These are phyloP conservation scores for Macrolepiota fuliginosa DNA, from an alignment of 768 basidiomycete species.

Conservation along the genomic window DNA sequence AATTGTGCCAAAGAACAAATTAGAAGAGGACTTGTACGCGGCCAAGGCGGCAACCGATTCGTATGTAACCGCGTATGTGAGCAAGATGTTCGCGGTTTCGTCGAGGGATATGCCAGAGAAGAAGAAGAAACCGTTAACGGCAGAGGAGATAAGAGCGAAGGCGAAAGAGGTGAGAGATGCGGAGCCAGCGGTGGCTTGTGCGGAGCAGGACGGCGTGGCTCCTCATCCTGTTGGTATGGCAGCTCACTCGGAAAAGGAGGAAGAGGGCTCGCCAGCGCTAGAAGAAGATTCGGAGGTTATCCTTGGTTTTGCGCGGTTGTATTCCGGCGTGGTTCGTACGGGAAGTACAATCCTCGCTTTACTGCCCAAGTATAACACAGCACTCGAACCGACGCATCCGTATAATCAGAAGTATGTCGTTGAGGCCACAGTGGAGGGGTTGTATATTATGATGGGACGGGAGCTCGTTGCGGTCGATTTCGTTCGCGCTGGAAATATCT, in stretches of 20 bases:
- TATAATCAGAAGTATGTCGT: slow-evolving; percentile 64
- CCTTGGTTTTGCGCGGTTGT: slow-evolving; percentile 92
- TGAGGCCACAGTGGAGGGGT: slow-evolving; percentile 59
- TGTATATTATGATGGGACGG: slow-evolving; percentile 98
- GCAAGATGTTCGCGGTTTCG: slow-evolving; percentile 98
- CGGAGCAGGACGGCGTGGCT: slow-evolving; percentile 16
- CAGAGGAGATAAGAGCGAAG: slow-evolving; percentile 76
- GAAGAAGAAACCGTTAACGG: slow-evolving; percentile 71
- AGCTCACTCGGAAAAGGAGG: slow-evolving; percentile 12
- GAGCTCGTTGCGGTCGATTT: slow-evolving; percentile 82
- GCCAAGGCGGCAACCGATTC: slow-evolving; percentile 60
- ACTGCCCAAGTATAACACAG: slow-evolving; percentile 81
- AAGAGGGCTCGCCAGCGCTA: slow-evolving; percentile 3
- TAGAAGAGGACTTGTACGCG: slow-evolving; percentile 81
- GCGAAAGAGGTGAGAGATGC: slow-evolving; percentile 53
- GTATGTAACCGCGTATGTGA: slow-evolving; percentile 81
- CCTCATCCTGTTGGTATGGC: too few relatives aligned
- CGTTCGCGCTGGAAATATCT: slow-evolving; percentile 91
- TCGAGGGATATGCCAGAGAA: slow-evolving; percentile 81
- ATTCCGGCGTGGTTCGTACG: slow-evolving; percentile 77
- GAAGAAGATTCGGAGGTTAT: slow-evolving; percentile 56
- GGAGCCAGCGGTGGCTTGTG: slow-evolving; percentile 20
- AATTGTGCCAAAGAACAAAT: slow-evolving; percentile 64
- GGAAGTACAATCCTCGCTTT: slow-evolving; percentile 69
- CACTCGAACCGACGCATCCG: slow-evolving; percentile 62